These are phyloP conservation scores for Syzygium aqueum DNA, from an alignment of 345 rosid species.

Conservation along the genomic window DNA sequence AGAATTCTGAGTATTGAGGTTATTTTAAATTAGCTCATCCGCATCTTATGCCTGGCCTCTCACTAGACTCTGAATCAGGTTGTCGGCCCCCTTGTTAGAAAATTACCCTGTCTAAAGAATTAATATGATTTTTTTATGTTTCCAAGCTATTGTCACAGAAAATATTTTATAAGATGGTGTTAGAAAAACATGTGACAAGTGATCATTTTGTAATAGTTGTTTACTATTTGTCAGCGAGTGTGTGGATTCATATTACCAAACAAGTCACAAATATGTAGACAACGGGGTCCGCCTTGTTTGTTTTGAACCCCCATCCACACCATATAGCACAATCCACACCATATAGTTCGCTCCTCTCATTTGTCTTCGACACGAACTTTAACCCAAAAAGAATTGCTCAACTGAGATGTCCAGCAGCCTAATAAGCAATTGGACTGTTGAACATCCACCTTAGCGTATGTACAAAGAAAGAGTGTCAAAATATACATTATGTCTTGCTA, in stretches of 20 bases:
- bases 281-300: neutral
- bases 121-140: neutral
- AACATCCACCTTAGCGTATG: neutral
- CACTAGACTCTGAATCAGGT: neutral
- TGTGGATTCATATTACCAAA: neutral
- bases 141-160: neutral
- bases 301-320: neutral
- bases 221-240: neutral
- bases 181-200: neutral
- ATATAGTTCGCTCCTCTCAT: neutral
- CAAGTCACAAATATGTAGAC: no score
- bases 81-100: neutral
- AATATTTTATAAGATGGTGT: neutral
- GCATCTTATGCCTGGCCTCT: neutral
- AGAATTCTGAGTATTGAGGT: neutral
- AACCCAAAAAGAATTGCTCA: neutral
- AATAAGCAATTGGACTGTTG: neutral
- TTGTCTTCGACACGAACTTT: neutral
- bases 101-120: neutral
- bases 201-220: fast-evolving
- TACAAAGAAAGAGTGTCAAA: neutral
- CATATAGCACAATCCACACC: neutral
- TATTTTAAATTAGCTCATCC: neutral
- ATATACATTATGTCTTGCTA: neutral
- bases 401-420: neutral